Evolutionary conservation across 371 early-diverging fungal species (phyloP).

Genomic region (Funneliformis caledonium): DNA sequence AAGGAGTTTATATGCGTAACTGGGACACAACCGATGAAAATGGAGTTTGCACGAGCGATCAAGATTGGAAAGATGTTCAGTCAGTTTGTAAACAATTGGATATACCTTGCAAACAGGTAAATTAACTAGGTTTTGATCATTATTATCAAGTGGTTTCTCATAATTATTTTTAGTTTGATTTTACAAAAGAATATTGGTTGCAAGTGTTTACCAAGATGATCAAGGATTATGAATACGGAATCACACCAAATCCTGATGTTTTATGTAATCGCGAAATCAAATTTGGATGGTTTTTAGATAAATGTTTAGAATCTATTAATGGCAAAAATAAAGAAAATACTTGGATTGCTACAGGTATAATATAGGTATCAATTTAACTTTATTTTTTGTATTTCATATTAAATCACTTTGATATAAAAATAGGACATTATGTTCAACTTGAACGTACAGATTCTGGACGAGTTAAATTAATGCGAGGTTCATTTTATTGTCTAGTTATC

Average conservation of each 20-base stretch:
- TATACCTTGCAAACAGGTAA: conserved; percentile 65
- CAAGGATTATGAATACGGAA: conserved; percentile 69
- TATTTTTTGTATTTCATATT: not conserved
- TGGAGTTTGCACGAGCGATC: conserved; percentile 78
- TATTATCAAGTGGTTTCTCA: not conserved
- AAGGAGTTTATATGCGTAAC: conserved; percentile 92
- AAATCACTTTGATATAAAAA: conserved; percentile 37
- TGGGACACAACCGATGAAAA: conserved; percentile 88
- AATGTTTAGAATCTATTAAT: conserved; percentile 41
- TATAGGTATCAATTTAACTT: not conserved
- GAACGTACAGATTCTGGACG: conserved; percentile 43
- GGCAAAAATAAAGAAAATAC: conserved; percentile 44
- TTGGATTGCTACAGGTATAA: conserved; percentile 43
- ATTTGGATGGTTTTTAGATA: conserved; percentile 81
- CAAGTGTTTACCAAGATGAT: conserved; percentile 82
- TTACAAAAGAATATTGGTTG: conserved; percentile 92
- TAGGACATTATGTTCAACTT: conserved; percentile 87
- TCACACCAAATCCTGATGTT: conserved; percentile 95
- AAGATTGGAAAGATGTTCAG: conserved; percentile 88
- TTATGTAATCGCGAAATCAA: conserved; percentile 90
- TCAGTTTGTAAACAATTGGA: conserved; percentile 65
- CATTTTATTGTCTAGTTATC: not conserved
- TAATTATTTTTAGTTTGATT: conserved; percentile 59
- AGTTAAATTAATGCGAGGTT: conserved; percentile 53
- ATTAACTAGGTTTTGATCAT: not conserved